phyloP scores from a whole-genome alignment of 805 yeast genomes.

The Naumovozyma dairenensis region DNA sequence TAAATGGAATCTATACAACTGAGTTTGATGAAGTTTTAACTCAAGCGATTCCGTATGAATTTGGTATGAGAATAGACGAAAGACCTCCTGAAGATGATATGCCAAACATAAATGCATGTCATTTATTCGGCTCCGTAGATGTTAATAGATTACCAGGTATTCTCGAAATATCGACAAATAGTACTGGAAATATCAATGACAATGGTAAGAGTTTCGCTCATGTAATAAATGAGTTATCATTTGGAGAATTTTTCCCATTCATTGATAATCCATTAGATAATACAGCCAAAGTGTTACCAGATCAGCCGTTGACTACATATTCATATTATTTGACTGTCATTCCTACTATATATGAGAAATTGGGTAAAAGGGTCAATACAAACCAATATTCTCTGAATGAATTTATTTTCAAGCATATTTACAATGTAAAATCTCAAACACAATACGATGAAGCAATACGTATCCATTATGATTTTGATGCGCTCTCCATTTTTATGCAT shows the following conservation, averaged over 20 bases:
- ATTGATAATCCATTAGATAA: slow-evolving; percentile 75
- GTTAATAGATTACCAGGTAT: slow-evolving; percentile 82
- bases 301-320: slow-evolving; percentile 38
- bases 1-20: slow-evolving; percentile 43
- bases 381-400: slow-evolving; percentile 70
- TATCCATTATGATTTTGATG: slow-evolving; percentile 81
- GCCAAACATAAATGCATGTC: slow-evolving; percentile 55
- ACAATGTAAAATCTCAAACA: slow-evolving; percentile 1
- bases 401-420: slow-evolving; percentile 23
- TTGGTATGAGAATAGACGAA: slow-evolving; percentile 34
- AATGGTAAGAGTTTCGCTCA: slow-evolving; percentile 65
- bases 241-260: slow-evolving; percentile 78
- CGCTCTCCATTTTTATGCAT: slow-evolving; percentile 57
- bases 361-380: slow-evolving; percentile 67
- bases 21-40: slow-evolving; percentile 57
- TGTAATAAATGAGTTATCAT: slow-evolving; percentile 71
- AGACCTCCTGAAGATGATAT: slow-evolving; percentile 17
- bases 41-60: slow-evolving; percentile 59
- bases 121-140: slow-evolving; percentile 71
- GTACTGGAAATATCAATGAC: slow-evolving; percentile 46
- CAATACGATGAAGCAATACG: slow-evolving; percentile 61
- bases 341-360: slow-evolving; percentile 60
- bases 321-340: slow-evolving; percentile 66
- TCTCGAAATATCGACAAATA: slow-evolving; percentile 72
- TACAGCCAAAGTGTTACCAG: slow-evolving; percentile 46